A percentile compares a stretch with the other conserved stretches of the same genome.
phyloP scores from a whole-genome alignment of 2,329 filamentous ascomycete genomes.

The Ceratocystis variospora region DNA sequence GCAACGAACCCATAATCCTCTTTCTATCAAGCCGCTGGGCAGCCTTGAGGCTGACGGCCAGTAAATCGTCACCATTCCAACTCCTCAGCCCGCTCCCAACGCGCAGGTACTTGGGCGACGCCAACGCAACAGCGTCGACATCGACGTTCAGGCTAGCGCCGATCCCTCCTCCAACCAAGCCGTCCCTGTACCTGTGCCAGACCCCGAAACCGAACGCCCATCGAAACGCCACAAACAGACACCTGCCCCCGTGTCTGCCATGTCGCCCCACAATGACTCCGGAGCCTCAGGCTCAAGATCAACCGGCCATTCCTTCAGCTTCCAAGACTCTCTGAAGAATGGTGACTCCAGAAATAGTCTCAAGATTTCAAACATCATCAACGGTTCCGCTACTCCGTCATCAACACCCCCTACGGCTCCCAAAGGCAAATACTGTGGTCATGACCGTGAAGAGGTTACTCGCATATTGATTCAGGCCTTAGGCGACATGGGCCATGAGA shows the following conservation, averaged over 20 bases:
- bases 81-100: not conserved
- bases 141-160: slow-evolving; percentile 7
- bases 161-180: not conserved
- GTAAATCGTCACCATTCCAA: slow-evolving; percentile 12
- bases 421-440: slow-evolving; percentile 51
- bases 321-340: not conserved
- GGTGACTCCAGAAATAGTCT: slow-evolving; percentile 1
- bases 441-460: slow-evolving; percentile 85
- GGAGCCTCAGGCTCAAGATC: not conserved
- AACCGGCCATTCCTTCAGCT: not conserved
- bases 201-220: slow-evolving; percentile 6
- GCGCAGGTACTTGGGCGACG: slow-evolving; percentile 16
- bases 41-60: slow-evolving; percentile 12
- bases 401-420: not conserved
- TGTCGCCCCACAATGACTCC: slow-evolving; percentile 2
- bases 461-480: slow-evolving; percentile 84
- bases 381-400: slow-evolving; percentile 3
- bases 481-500: slow-evolving; percentile 72
- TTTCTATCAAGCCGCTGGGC: slow-evolving; percentile 11
- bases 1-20: not conserved
- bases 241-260: not conserved
- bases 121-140: slow-evolving; percentile 12
- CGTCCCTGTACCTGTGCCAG: not conserved
- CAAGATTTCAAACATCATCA: slow-evolving; percentile 16
- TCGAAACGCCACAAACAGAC: slow-evolving; percentile 2